These are phyloP conservation scores for Triangularia setosa DNA, from an alignment of 2,329 filamentous ascomycete genomes.

Conservation along the genomic window DNA sequence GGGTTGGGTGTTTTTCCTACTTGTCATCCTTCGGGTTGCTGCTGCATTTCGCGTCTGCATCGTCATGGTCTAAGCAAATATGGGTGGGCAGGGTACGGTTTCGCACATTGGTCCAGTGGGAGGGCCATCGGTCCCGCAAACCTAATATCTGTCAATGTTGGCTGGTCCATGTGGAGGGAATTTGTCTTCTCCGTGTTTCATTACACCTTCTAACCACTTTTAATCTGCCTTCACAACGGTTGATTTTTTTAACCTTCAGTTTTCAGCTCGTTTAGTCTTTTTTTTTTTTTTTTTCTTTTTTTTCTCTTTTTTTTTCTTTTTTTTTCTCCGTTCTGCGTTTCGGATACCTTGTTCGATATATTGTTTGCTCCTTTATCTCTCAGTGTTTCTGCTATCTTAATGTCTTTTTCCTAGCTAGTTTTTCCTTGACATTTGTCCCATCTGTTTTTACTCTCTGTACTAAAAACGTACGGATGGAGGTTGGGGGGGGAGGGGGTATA, in stretches of 20 bases:
- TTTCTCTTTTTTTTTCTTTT: conserved; percentile 18
- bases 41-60: conserved; percentile 30
- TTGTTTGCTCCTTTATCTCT: conserved; percentile 24
- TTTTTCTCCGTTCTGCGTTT: conserved; percentile 17
- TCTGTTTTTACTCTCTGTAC: conserved; percentile 28
- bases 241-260: conserved; percentile 24
- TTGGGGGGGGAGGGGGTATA: conserved; percentile 3
- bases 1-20: conserved; percentile 17
- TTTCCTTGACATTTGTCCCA: conserved; percentile 15
- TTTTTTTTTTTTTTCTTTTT: conserved; percentile 27
- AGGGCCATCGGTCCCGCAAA: conserved; percentile 31
- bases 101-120: conserved; percentile 36
- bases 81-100: conserved; percentile 39
- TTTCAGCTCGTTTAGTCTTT: background rate
- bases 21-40: conserved; percentile 28
- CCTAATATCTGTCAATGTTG: conserved; percentile 48
- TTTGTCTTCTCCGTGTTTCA: conserved; percentile 23
- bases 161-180: conserved; percentile 48
- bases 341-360: conserved; percentile 34
- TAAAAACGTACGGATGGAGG: conserved; percentile 23
- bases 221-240: conserved; percentile 27
- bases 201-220: conserved; percentile 20
- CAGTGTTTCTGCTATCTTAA: conserved; percentile 25
- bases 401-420: conserved; percentile 25
- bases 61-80: conserved; percentile 42